A percentile compares a stretch with the other conserved stretches of the same genome.
These are phyloP conservation scores for Wickerhamiella parazyma DNA, from an alignment of 805 yeast species.

Conservation along the genomic window DNA sequence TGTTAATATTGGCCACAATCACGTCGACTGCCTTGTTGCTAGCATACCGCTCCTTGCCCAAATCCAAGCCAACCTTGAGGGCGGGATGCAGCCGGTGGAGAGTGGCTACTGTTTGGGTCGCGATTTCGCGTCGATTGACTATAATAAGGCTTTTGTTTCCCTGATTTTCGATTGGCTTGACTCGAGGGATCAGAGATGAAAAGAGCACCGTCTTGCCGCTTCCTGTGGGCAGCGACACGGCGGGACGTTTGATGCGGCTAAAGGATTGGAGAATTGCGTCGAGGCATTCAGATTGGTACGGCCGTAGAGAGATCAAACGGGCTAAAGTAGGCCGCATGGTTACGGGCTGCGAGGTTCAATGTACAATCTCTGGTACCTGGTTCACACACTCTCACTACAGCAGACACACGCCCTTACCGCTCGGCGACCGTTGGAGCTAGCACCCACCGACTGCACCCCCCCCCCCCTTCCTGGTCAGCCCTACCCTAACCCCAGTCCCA, in stretches of 20 bases:
- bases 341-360: background rate
- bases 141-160: constrained; percentile 39
- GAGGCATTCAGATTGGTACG: constrained; percentile 63
- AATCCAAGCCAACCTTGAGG: constrained; percentile 47
- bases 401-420: too few species aligned
- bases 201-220: constrained; percentile 87
- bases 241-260: constrained; percentile 42
- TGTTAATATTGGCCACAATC: constrained; percentile 63
- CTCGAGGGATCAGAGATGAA: constrained; percentile 19
- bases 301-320: background rate
- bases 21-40: constrained; percentile 43
- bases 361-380: too few species aligned
- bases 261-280: constrained; percentile 39
- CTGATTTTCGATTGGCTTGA: constrained; percentile 24
- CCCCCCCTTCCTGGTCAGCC: background rate
- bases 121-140: constrained; percentile 73
- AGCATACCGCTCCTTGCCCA: constrained; percentile 35
- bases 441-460: background rate
- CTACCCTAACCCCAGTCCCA: constrained; percentile 9
- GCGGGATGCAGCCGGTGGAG: constrained; percentile 37
- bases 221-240: constrained; percentile 83
- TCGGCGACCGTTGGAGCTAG: background rate
- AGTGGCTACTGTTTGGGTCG: constrained; percentile 49
- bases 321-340: background rate
- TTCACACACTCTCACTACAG: too few species aligned